Evolutionary conservation across 2,329 filamentous ascomycete species (phyloP).

Genomic region (Ilyonectria mors-panacis): DNA sequence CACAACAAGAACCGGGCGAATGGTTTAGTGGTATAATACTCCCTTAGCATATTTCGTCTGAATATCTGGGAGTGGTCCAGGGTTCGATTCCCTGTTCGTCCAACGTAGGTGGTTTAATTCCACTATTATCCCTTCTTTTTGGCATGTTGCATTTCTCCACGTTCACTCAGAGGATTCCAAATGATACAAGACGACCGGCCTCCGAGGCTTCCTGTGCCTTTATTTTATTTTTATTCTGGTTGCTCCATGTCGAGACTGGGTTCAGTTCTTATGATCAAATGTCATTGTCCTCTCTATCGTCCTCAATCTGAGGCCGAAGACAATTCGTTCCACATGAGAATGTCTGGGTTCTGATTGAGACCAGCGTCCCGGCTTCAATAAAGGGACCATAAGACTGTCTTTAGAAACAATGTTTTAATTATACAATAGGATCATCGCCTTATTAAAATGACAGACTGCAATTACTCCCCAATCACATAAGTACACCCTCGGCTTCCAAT

Average conservation of each 20-base stretch:
- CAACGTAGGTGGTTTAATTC: slow-evolving; percentile 35
- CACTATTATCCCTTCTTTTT: slow-evolving; percentile 19
- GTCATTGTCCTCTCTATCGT: too few relatives aligned
- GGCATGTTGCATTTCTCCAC: not conserved
- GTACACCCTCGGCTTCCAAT: slow-evolving; percentile 77
- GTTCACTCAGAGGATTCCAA: not conserved
- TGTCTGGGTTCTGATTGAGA: not conserved
- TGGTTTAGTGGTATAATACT: slow-evolving; percentile 50
- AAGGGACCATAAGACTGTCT: not conserved
- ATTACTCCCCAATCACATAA: slow-evolving; percentile 75
- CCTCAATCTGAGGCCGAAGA: too few relatives aligned
- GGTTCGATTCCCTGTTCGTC: slow-evolving; percentile 48
- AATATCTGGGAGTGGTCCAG: slow-evolving; percentile 39
- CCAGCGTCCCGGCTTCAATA: not conserved
- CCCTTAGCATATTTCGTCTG: slow-evolving; percentile 41
- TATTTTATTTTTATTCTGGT: not conserved
- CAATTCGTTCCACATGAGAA: not conserved
- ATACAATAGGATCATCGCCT: not conserved
- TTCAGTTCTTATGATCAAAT: too few relatives aligned
- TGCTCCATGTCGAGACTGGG: not conserved
- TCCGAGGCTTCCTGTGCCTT: too few relatives aligned
- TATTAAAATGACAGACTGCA: not conserved
- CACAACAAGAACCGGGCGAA: slow-evolving; percentile 40
- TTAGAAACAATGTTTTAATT: not conserved
- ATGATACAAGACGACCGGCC: not conserved